These are phyloP conservation scores for Arxiozyma telluris DNA, from an alignment of 1,139 yeast species.

Conservation along the genomic window DNA sequence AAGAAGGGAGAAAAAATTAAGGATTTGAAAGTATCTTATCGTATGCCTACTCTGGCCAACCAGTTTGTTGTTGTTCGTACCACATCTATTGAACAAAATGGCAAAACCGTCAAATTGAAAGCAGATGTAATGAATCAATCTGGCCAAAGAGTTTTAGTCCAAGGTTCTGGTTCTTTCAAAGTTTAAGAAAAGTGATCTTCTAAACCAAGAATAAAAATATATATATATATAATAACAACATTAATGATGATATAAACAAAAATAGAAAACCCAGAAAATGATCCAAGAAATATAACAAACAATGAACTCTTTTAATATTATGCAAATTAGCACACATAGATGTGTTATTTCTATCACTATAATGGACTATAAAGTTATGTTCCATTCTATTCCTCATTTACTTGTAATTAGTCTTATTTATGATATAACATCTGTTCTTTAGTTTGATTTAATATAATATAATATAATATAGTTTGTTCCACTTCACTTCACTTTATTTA, in stretches of 20 bases:
- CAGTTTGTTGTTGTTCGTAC: slow-evolving; percentile 66
- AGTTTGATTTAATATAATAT: not conserved
- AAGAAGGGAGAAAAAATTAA: slow-evolving; percentile 24
- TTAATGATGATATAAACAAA: no score
- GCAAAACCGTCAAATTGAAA: slow-evolving; percentile 32
- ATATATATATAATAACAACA: no score
- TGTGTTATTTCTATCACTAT: not conserved
- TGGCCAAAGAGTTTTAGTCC: slow-evolving; percentile 39
- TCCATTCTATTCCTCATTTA: not conserved
- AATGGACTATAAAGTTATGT: no score
- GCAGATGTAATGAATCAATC: slow-evolving; percentile 37
- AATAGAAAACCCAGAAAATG: not conserved
- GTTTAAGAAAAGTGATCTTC: not conserved
- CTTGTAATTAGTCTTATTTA: not conserved
- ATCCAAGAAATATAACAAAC: no score
- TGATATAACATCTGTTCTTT: not conserved
- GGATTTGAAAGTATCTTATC: slow-evolving; percentile 37
- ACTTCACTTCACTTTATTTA: not conserved
- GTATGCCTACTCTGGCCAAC: slow-evolving; percentile 68
- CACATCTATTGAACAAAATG: slow-evolving; percentile 29
- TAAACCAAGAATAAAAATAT: no score
- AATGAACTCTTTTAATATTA: no score
- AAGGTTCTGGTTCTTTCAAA: slow-evolving; percentile 34
- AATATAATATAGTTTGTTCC: slow-evolving; percentile 5
- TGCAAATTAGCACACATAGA: not conserved